phyloP scores from a whole-genome alignment of 2,329 filamentous ascomycete genomes.

The Blastomyces gilchristii region DNA sequence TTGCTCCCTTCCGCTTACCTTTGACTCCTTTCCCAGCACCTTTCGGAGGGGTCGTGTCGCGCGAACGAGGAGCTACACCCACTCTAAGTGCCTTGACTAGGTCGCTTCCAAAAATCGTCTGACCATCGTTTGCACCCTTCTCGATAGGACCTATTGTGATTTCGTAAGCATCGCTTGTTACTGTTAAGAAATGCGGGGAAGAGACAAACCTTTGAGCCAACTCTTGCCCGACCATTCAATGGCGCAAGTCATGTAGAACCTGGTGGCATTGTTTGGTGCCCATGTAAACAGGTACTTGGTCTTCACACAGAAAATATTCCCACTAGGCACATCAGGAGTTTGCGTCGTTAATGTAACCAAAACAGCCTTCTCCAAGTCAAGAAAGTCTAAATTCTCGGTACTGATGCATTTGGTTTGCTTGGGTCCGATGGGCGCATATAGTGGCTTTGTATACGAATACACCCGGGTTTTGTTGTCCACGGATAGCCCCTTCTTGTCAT shows the following conservation, averaged over 20 bases:
- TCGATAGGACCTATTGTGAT: slow-evolving; percentile 68
- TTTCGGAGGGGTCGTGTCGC: slow-evolving; percentile 41
- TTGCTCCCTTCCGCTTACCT: slow-evolving; percentile 51
- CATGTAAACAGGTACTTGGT: slow-evolving; percentile 92
- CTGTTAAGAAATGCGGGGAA: not conserved
- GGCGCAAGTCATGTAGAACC: slow-evolving; percentile 75
- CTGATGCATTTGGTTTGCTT: slow-evolving; percentile 92
- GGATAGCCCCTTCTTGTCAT: slow-evolving; percentile 66
- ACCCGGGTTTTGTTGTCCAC: slow-evolving; percentile 63
- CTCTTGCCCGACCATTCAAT: slow-evolving; percentile 97
- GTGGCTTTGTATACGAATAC: slow-evolving; percentile 85
- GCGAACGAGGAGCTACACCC: slow-evolving; percentile 57
- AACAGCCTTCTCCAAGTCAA: slow-evolving; percentile 80
- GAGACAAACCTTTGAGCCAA: slow-evolving; percentile 75
- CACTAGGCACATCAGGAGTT: slow-evolving; percentile 89
- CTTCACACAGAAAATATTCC: slow-evolving; percentile 82
- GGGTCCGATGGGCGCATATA: slow-evolving; percentile 74
- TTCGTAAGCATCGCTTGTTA: slow-evolving; percentile 22
- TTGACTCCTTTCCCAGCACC: slow-evolving; percentile 44
- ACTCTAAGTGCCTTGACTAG: slow-evolving; percentile 63
- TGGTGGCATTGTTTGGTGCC: slow-evolving; percentile 76
- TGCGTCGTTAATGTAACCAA: slow-evolving; percentile 74
- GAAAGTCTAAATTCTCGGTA: slow-evolving; percentile 67
- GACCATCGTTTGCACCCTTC: slow-evolving; percentile 86
- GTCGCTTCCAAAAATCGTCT: slow-evolving; percentile 70